Percentiles rank a stretch among this genome's conserved stretches.
Conservation (phyloP, 768 basidiomycete genomes). For the Suillus placidus region DNA sequence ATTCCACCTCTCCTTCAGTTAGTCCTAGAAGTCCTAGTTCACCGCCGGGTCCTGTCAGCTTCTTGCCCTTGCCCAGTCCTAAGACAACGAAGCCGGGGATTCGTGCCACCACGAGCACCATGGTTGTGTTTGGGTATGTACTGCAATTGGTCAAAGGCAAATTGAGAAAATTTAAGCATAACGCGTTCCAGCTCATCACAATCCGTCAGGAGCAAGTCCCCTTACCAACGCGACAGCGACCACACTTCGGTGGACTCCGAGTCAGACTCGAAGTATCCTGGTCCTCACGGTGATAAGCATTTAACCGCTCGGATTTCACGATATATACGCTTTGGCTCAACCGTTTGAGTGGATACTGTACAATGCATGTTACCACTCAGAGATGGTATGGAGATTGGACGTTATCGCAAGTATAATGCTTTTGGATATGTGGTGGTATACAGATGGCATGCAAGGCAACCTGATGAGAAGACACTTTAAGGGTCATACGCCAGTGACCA, state of each 20-base stretch:
- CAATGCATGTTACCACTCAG: not conserved
- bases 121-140: slow-evolving; percentile 52
- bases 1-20: not conserved
- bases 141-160: no score
- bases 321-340: not conserved
- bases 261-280: not conserved
- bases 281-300: not conserved
- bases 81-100: slow-evolving; percentile 32
- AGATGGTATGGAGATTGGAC: not conserved
- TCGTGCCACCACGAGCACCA: slow-evolving; percentile 61
- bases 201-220: not conserved
- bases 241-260: not conserved
- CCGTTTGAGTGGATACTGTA: not conserved
- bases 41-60: not conserved
- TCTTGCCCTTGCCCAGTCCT: slow-evolving; percentile 19
- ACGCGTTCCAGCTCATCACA: not conserved
- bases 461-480: not conserved
- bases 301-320: not conserved
- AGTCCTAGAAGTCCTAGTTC: not conserved
- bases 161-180: not conserved
- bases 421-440: slow-evolving; percentile 8
- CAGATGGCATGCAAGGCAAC: not conserved
- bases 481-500: not conserved
- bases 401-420: not conserved
- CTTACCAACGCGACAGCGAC: not conserved